phyloP scores from a whole-genome alignment of 345 rosid genomes.

The Brassica nigra region DNA sequence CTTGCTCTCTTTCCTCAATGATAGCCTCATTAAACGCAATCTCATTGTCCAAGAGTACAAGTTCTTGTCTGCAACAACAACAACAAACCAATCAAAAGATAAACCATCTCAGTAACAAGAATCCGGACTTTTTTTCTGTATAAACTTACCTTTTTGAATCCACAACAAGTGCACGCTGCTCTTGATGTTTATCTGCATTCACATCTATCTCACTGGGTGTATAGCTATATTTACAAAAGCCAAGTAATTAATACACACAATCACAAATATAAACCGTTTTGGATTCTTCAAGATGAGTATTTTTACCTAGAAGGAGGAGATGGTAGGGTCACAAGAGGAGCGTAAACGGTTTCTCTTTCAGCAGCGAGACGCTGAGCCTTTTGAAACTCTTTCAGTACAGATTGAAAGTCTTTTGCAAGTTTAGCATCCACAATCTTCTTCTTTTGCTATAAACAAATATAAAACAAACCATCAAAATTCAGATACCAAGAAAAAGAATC shows the following conservation, averaged over 20 bases:
- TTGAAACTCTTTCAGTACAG: conserved; percentile 92
- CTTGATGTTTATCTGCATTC: conserved; percentile 50
- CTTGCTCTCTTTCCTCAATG: conserved; percentile 94
- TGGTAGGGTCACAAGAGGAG: conserved; percentile 80
- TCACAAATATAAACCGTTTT: background rate
- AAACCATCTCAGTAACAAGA: background rate
- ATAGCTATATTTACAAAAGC: conserved; percentile 16
- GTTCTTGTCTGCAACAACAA: conserved; percentile 70
- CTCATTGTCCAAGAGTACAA: conserved; percentile 81
- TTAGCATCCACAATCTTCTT: conserved; percentile 96
- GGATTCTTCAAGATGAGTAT: background rate
- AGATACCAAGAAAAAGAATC: background rate
- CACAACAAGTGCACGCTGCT: conserved; percentile 76
- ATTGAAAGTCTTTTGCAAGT: conserved; percentile 96
- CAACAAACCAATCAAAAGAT: conserved; percentile 14
- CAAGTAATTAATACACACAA: background rate
- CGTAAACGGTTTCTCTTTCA: conserved; percentile 88
- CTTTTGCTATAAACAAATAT: conserved; percentile 56
- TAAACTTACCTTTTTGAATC: conserved; percentile 72
- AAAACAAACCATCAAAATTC: conserved; percentile 21
- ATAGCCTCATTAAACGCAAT: conserved; percentile 87
- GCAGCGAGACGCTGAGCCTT: conserved; percentile 97
- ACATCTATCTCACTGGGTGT: conserved; percentile 52
- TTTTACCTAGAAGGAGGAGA: conserved; percentile 66
- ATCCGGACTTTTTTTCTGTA: background rate